Conservation (phyloP, 305 asterid species). For the Solanum aculeatissimum region DNA sequence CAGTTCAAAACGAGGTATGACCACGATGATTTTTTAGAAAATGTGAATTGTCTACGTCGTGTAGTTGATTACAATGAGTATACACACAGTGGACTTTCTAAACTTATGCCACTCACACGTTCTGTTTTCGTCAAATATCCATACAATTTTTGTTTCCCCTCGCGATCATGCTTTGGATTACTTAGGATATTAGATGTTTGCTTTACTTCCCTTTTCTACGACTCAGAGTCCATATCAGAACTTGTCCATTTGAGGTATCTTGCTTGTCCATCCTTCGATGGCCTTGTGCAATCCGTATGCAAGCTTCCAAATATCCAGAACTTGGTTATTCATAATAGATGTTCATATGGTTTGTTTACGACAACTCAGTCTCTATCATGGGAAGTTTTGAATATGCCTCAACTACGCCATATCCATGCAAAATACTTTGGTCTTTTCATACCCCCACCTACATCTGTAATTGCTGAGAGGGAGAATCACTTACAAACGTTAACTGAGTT, state of each 20-base stretch:
- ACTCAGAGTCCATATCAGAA: background rate
- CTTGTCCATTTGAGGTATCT: background rate
- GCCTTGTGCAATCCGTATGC: background rate
- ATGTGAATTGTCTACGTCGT: background rate
- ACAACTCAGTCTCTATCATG: background rate
- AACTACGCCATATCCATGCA: background rate
- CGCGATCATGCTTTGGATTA: background rate
- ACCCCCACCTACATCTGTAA: background rate
- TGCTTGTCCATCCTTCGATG: background rate
- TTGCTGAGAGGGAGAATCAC: background rate
- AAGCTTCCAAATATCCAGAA: background rate
- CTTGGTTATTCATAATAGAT: fast-evolving
- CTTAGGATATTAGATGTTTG: background rate
- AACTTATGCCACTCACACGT: background rate
- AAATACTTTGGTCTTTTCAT: background rate
- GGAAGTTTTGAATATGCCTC: background rate
- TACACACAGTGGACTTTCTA: background rate
- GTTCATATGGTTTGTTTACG: fast-evolving
- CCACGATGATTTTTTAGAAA: background rate
- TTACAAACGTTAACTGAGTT: background rate
- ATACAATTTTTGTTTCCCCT: background rate
- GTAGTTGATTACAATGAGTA: background rate
- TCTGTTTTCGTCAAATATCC: background rate
- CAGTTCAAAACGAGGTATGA: background rate
- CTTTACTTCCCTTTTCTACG: background rate